Evolutionary conservation across 106 monocot species (phyloP).

Genomic region (Iris macrosiphon): DNA sequence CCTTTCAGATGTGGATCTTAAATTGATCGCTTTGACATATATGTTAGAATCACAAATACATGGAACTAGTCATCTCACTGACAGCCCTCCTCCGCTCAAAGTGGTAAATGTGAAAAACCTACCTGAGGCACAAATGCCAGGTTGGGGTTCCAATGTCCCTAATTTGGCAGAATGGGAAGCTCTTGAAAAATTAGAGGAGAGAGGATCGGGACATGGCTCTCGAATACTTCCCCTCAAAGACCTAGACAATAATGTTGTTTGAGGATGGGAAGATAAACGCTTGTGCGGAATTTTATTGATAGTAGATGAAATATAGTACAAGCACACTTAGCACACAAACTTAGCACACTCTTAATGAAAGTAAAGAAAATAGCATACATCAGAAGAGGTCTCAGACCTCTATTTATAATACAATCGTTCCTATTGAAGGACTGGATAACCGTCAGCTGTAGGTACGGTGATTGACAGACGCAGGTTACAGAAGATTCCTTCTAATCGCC

Average conservation of each 20-base stretch:
- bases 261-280: constrained; percentile 25
- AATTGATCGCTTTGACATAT: constrained; percentile 84
- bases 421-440: too few species aligned
- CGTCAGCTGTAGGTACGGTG: too few species aligned
- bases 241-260: constrained; percentile 31
- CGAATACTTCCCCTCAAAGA: constrained; percentile 78
- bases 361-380: too few species aligned
- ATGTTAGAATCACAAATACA: constrained; percentile 83
- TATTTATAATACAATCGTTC: too few species aligned
- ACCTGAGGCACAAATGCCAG: constrained; percentile 65
- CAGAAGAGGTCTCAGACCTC: too few species aligned
- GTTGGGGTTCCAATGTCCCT: constrained; percentile 91
- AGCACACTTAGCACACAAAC: too few species aligned
- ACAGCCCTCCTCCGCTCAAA: constrained; percentile 68
- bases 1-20: constrained; percentile 93
- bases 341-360: too few species aligned
- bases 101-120: constrained; percentile 59
- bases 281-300: too few species aligned
- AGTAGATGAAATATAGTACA: too few species aligned
- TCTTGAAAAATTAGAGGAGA: constrained; percentile 50
- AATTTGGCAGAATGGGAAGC: constrained; percentile 94
- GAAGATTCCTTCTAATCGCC: too few species aligned
- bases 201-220: constrained; percentile 20
- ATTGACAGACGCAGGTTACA: too few species aligned
- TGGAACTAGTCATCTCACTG: constrained; percentile 66